phyloP scores from a whole-genome alignment of 495 filamentous ascomycete genomes.

The Aspergillus incahuasiensis region DNA sequence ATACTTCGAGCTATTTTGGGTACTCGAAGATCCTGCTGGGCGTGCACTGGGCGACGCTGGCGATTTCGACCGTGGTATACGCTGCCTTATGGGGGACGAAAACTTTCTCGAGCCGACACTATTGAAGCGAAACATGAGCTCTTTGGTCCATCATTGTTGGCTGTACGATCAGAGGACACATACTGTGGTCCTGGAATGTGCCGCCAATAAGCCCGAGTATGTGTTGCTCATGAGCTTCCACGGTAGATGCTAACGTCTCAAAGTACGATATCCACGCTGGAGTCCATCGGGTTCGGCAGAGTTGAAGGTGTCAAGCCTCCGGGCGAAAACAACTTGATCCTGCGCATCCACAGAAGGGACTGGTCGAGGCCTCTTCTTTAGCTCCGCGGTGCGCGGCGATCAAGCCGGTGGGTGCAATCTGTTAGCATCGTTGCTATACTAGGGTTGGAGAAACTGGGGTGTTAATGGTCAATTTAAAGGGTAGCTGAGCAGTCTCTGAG shows the following conservation, averaged over 20 bases:
- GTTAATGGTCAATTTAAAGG: too few species aligned
- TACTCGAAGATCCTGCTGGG: neutral
- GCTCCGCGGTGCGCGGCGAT: too few species aligned
- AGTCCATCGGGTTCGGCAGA: neutral
- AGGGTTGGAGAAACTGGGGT: too few species aligned
- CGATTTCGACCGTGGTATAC: neutral
- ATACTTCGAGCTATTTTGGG: slow-evolving; percentile 1
- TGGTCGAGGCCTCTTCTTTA: slow-evolving; percentile 1
- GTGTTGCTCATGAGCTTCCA: neutral
- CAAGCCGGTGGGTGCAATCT: too few species aligned
- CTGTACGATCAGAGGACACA: neutral
- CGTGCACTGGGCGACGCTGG: neutral
- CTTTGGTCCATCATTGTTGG: slow-evolving; percentile 1
- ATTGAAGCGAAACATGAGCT: neutral
- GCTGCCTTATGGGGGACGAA: neutral
- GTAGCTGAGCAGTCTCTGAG: too few species aligned
- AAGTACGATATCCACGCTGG: neutral
- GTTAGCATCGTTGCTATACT: too few species aligned
- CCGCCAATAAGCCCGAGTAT: neutral
- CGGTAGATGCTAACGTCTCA: neutral
- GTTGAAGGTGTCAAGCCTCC: neutral
- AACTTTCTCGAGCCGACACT: neutral
- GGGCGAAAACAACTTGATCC: neutral
- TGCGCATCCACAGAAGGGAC: neutral
- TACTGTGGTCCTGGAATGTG: neutral